phyloP scores from a whole-genome alignment of 345 rosid genomes.

The Erysimum cheiranthoides region DNA sequence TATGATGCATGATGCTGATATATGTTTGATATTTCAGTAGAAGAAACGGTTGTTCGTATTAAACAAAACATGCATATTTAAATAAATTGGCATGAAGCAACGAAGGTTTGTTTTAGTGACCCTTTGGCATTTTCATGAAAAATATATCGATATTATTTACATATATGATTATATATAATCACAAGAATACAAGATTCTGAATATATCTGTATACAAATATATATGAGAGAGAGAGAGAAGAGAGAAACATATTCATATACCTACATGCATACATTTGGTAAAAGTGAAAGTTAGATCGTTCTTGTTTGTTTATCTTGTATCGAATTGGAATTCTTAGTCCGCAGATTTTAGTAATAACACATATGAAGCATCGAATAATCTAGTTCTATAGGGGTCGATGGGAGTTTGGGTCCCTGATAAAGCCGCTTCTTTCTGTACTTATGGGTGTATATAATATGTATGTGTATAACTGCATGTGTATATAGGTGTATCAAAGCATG shows the following conservation, averaged over 20 bases:
- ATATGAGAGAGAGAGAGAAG: neutral
- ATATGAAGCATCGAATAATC: slow-evolving; percentile 9
- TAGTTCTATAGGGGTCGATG: slow-evolving; percentile 3
- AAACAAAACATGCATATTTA: neutral
- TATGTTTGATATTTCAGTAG: neutral
- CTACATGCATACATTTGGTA: slow-evolving; percentile 13
- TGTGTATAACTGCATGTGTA: slow-evolving; percentile 20
- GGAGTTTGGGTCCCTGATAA: slow-evolving; percentile 30
- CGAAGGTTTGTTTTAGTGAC: neutral
- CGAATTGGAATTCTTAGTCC: neutral
- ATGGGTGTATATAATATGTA: neutral
- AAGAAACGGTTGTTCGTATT: neutral
- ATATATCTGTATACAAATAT: neutral
- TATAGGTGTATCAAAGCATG: slow-evolving; percentile 8
- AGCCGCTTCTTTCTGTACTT: neutral
- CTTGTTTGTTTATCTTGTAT: slow-evolving; percentile 16
- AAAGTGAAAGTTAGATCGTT: slow-evolving; percentile 25
- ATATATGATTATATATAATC: neutral
- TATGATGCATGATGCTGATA: neutral
- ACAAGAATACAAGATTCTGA: slow-evolving; percentile 2
- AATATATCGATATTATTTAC: neutral
- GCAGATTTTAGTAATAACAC: slow-evolving; percentile 16
- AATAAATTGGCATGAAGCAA: neutral
- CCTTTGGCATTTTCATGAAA: neutral
- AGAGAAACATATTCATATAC: no score